Conservation (phyloP, 2,329 filamentous ascomycete genomes). For the Ceratocystis eucalypticola region DNA sequence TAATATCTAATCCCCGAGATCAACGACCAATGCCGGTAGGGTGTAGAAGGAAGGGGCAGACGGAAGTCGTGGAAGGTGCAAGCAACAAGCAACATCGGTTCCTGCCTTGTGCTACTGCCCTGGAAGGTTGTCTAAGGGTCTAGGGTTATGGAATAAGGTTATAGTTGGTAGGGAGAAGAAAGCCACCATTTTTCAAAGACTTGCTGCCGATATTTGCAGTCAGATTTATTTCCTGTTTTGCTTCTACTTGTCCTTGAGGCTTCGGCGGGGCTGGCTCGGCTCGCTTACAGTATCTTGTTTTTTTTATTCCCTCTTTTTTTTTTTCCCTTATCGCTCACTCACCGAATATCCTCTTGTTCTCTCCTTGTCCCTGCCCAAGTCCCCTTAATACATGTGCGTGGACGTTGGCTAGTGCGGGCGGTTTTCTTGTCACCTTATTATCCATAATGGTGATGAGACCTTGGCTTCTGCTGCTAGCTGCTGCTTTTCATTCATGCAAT, state of each 20-base stretch:
- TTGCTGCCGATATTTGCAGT: neutral
- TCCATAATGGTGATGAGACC: neutral
- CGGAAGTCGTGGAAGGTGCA: neutral
- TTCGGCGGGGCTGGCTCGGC: too few relatives aligned
- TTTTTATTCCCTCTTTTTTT: too few relatives aligned
- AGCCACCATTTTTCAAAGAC: neutral
- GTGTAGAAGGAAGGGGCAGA: neutral
- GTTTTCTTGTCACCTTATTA: neutral
- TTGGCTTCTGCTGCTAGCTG: neutral
- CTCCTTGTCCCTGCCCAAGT: neutral
- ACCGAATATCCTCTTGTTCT: neutral
- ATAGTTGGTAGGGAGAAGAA: neutral
- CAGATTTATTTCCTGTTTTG: too few relatives aligned
- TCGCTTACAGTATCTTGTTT: neutral
- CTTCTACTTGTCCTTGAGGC: too few relatives aligned
- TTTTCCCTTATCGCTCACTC: neutral
- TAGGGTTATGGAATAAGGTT: neutral
- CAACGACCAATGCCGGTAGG: neutral
- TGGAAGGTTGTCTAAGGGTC: neutral
- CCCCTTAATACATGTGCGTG: neutral
- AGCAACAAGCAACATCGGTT: neutral
- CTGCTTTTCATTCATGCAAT: neutral
- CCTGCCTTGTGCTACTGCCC: neutral
- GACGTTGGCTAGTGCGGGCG: neutral
- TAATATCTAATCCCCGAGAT: too few relatives aligned